These are phyloP conservation scores for cucumber (Cucumis sativus) DNA, from an alignment of 306 rosid species.

Conservation along the genomic window DNA sequence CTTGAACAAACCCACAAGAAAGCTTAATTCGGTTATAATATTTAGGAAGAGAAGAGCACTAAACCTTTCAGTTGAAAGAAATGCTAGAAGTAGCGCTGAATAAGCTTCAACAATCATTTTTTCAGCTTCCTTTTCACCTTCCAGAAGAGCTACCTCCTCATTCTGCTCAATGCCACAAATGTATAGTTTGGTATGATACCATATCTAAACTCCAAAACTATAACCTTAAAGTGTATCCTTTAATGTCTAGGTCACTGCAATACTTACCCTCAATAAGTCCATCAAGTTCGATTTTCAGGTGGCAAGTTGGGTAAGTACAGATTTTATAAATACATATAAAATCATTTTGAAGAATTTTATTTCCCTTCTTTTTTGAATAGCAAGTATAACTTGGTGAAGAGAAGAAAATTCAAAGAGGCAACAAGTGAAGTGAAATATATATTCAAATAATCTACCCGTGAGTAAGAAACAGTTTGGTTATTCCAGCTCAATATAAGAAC, in stretches of 20 bases:
- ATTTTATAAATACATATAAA: neutral
- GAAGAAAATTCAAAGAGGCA: neutral
- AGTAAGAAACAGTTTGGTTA: neutral
- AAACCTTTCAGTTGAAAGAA: slow-evolving; percentile 54
- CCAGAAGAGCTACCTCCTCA: slow-evolving; percentile 68
- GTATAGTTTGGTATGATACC: neutral
- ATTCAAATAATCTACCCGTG: neutral
- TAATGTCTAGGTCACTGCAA: neutral
- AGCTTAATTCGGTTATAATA: neutral
- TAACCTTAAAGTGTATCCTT: neutral
- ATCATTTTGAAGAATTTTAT: neutral
- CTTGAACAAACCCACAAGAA: slow-evolving; percentile 1
- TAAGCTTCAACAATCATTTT: slow-evolving; percentile 53
- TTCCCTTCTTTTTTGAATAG: neutral
- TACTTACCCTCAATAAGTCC: neutral
- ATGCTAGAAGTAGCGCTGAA: slow-evolving; percentile 44
- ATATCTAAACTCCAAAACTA: neutral
- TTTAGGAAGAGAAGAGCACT: neutral
- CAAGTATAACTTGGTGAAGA: neutral
- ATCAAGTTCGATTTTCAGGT: neutral
- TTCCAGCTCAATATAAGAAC: neutral
- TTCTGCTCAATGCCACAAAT: slow-evolving; percentile 37
- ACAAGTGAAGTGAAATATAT: neutral
- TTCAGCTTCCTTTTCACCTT: slow-evolving; percentile 94
- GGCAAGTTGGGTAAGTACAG: neutral